Base-by-base conservation (phyloP, 371 early-diverging fungal species). In the Lichtheimia ramosa region DNA sequence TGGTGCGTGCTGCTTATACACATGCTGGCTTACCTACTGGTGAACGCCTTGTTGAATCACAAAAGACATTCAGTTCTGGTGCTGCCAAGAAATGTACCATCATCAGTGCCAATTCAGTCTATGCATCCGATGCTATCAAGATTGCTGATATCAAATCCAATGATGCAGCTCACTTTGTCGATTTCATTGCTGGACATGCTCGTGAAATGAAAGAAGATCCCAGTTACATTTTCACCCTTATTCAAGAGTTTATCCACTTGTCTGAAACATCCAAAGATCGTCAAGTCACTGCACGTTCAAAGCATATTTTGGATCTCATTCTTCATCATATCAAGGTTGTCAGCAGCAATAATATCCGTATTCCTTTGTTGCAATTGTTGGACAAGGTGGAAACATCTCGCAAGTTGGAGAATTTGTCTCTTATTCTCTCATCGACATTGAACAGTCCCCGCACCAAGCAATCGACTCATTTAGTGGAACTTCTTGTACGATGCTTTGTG, bases 291-390 rank as follows among this genome's bases (percentile, higher is more conserved):
- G 39, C 63, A 13, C 68, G 70, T 20, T 65, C 61, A 46, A 58
- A 51, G 2, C 65, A 66, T 13, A 66, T 89, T 15, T 61, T 88
- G 51, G 78, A 85, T 3, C 90, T 88, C 73, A 63, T 94, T 43
- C 69, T 92, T 25, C 80, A 90, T n/a, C 89, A 91, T 65, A 73
- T 86, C 16, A 70, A 81, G 20, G 85, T 84, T 0, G 69, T 85
- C 14, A 68, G 74, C 18, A 64, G 69, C 20, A 46, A 71, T 16
- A 61, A 66, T 58, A 50, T 79, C 24, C 84, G 90, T 64, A 66
- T 78, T 27, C 67, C 65, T 14, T 64, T 94, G 27, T 68, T 95
- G 52, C 55, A 59, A 8, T 66, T 84, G 15, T 65, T 94, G 56
- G 71, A 75, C 20, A 48, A 51, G 8, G 75, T 91, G 16, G 70